These are phyloP conservation scores for Penicillium roqueforti DNA, from an alignment of 495 filamentous ascomycete species.

Conservation along the genomic window DNA sequence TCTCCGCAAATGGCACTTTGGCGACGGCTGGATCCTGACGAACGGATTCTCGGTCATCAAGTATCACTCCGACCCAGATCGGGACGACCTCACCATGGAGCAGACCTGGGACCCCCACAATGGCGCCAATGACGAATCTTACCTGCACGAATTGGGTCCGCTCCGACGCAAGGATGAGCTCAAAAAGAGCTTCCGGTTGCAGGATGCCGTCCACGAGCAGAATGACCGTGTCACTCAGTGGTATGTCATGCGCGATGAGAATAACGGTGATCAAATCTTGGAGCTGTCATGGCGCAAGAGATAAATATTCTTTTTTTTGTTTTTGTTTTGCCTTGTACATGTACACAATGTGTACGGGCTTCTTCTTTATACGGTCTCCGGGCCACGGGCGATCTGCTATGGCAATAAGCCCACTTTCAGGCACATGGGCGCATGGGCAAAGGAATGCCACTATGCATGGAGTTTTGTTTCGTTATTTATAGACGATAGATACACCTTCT, in stretches of 20 bases:
- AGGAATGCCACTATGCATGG: conserved; percentile 18
- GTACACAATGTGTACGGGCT: conserved; percentile 12
- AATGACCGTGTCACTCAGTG: conserved; percentile 36
- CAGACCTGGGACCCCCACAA: conserved; percentile 46
- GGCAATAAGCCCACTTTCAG: conserved; percentile 12
- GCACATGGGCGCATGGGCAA: conserved; percentile 15
- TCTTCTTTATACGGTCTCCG: conserved; percentile 2
- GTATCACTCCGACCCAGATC: conserved; percentile 39
- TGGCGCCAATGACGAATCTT: conserved; percentile 35
- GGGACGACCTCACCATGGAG: conserved; percentile 38
- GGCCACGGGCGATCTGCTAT: neutral
- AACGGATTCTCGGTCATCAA: conserved; percentile 54
- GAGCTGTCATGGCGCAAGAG: conserved; percentile 42
- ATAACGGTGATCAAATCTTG: conserved; percentile 35
- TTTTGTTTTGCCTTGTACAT: conserved; percentile 5
- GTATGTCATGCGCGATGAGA: conserved; percentile 36
- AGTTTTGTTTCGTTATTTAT: conserved; percentile 25
- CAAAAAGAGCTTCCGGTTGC: conserved; percentile 35
- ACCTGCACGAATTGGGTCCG: conserved; percentile 42
- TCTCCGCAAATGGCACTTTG: conserved; percentile 54
- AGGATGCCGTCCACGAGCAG: conserved; percentile 30
- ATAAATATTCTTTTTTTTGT: conserved; percentile 11
- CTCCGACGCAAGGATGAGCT: conserved; percentile 37
- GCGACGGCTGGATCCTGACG: conserved; percentile 52
- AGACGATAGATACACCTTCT: conserved; percentile 25